Evolutionary conservation across 2,329 filamentous ascomycete genomes (phyloP).

Genomic region (Colletotrichum sp.): DNA sequence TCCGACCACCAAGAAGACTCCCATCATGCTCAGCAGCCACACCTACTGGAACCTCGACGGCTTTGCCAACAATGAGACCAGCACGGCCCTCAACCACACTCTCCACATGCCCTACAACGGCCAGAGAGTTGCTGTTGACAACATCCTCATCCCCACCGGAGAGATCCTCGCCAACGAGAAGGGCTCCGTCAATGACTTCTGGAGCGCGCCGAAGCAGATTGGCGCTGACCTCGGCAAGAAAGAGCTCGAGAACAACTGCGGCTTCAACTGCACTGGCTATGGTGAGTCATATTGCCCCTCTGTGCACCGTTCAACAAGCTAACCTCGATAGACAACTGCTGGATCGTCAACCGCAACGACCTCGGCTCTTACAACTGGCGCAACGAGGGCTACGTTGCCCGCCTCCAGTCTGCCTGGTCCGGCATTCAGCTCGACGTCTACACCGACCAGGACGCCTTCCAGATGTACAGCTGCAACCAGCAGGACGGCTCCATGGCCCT

Average conservation of each 20-base stretch:
- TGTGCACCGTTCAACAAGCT: not conserved
- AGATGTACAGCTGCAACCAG: constrained; percentile 84
- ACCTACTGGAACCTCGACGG: constrained; percentile 86
- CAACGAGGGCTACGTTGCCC: constrained; percentile 63
- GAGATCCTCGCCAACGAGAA: constrained; percentile 73
- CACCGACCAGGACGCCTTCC: constrained; percentile 85
- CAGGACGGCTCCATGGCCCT: constrained; percentile 75
- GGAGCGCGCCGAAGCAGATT: constrained; percentile 80
- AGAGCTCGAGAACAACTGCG: constrained; percentile 76
- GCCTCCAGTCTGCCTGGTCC: constrained; percentile 74
- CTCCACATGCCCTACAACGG: constrained; percentile 76
- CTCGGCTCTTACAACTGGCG: constrained; percentile 69
- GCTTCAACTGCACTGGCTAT: constrained; percentile 82
- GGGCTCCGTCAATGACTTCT: constrained; percentile 80
- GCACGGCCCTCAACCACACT: constrained; percentile 71
- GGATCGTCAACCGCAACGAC: constrained; percentile 67
- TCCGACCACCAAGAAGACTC: constrained; percentile 75
- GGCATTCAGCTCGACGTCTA: constrained; percentile 85
- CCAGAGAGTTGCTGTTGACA: constrained; percentile 71
- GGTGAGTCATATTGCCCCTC: constrained; percentile 53
- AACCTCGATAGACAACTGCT: constrained; percentile 64
- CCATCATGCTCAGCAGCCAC: constrained; percentile 79
- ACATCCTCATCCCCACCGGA: constrained; percentile 77
- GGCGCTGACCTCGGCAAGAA: constrained; percentile 70
- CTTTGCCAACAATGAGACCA: constrained; percentile 75